These are phyloP conservation scores for Lippia alba DNA, from an alignment of 305 asterid genomes.

Conservation along the genomic window DNA sequence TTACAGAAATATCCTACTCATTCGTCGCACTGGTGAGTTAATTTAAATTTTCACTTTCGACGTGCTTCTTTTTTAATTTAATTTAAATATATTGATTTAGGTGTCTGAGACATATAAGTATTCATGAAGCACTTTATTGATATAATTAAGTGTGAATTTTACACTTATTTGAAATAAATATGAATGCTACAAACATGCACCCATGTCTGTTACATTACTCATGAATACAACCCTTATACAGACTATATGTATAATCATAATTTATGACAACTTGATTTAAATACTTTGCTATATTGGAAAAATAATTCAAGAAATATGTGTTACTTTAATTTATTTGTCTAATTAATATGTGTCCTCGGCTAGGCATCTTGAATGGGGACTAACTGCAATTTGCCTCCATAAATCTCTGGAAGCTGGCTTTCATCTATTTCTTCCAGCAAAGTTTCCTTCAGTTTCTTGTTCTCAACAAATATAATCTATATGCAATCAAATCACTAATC, in stretches of 20 bases:
- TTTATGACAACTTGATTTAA: too few relatives aligned
- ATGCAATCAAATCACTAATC: not conserved
- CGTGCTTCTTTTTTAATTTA: not conserved
- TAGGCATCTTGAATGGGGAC: slow-evolving; percentile 67
- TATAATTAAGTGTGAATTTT: not conserved
- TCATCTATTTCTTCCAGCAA: slow-evolving; percentile 72
- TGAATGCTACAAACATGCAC: not conserved
- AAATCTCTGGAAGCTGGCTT: slow-evolving; percentile 73
- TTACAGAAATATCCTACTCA: slow-evolving; percentile 76
- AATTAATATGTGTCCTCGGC: too few relatives aligned
- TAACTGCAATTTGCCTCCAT: slow-evolving; percentile 77
- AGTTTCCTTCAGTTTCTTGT: slow-evolving; percentile 51
- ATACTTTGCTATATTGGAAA: too few relatives aligned
- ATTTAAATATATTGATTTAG: not conserved
- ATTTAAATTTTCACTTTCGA: not conserved
- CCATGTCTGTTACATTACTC: not conserved
- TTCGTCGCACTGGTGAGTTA: slow-evolving; percentile 43
- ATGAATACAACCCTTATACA: not conserved
- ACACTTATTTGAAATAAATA: not conserved
- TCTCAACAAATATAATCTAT: slow-evolving; percentile 69
- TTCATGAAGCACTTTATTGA: not conserved
- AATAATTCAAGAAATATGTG: too few relatives aligned
- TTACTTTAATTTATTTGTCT: too few relatives aligned
- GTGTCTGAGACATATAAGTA: too few relatives aligned
- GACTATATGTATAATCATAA: too few relatives aligned